phyloP scores from a whole-genome alignment of 768 basidiomycete genomes.

The Leccinum fibrillosum region DNA sequence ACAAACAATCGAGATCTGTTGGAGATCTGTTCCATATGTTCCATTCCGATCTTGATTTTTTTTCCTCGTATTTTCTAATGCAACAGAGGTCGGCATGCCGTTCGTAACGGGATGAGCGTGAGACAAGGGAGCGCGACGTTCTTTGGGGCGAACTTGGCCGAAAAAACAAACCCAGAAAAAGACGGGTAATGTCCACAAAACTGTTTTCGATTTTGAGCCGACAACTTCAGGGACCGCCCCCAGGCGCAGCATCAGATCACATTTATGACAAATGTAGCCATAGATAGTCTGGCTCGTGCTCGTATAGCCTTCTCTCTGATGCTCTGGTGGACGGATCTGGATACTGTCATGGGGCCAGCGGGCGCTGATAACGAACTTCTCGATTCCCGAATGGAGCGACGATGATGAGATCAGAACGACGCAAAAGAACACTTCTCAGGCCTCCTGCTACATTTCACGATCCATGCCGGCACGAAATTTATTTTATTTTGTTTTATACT shows the following conservation, averaged over 20 bases:
- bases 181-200: background rate
- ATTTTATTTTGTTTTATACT: background rate
- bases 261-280: background rate
- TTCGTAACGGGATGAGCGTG: conserved; percentile 14
- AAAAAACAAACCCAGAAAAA: background rate
- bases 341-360: background rate
- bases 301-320: conserved; percentile 5
- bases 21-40: conserved; percentile 1
- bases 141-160: background rate
- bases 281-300: background rate
- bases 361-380: conserved; percentile 1
- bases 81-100: background rate
- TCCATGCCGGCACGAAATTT: conserved; percentile 2
- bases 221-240: background rate
- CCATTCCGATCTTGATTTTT: conserved; percentile 5
- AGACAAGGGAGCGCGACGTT: background rate
- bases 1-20: background rate
- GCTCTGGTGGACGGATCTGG: background rate
- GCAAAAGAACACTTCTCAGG: background rate
- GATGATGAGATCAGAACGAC: conserved; percentile 16
- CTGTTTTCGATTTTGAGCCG: background rate
- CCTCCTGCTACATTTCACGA: background rate
- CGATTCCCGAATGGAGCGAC: conserved; percentile 1
- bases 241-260: background rate
- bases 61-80: background rate